These are phyloP conservation scores for Chlamydomonas urium DNA, from an alignment of 139 green algal species.

Conservation along the genomic window DNA sequence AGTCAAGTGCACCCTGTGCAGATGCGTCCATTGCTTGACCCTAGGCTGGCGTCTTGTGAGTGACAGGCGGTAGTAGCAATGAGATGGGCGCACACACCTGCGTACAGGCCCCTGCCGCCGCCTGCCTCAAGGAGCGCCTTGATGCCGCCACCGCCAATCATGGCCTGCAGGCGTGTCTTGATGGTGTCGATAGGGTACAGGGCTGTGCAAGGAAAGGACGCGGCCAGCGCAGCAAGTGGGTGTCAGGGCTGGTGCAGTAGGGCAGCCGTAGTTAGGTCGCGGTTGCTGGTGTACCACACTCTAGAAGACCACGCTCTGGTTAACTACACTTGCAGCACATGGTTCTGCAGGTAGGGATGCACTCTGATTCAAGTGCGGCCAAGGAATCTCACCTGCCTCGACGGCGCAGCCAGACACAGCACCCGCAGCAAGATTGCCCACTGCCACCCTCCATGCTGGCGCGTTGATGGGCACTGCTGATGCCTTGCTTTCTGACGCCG, in stretches of 20 bases:
- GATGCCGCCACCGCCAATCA: constrained; percentile 72
- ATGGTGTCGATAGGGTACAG: constrained; percentile 99
- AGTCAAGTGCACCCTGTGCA: too few species aligned
- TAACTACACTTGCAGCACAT: not conserved
- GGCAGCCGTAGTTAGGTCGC: not conserved
- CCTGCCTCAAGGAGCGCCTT: constrained; percentile 63
- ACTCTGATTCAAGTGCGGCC: not conserved
- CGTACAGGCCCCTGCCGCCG: constrained; percentile 83
- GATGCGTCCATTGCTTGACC: too few species aligned
- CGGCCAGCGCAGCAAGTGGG: too few species aligned
- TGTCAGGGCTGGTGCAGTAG: not conserved
- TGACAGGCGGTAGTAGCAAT: too few species aligned
- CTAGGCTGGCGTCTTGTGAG: too few species aligned
- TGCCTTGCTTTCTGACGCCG: not conserved
- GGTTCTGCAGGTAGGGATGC: not conserved
- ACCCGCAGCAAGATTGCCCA: not conserved
- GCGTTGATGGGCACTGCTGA: not conserved
- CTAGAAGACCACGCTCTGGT: not conserved
- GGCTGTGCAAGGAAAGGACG: too few species aligned
- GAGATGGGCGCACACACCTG: too few species aligned
- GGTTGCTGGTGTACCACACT: not conserved
- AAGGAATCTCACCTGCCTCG: constrained; percentile 6
- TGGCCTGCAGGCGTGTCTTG: constrained; percentile 93
- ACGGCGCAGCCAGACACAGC: constrained; percentile 14
- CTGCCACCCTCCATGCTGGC: constrained; percentile 9